Evolutionary conservation across 2,329 filamentous ascomycete genomes (phyloP), one percentile per base, ranked within the genome.

Genomic region (Fusarium bactridioides): DNA sequence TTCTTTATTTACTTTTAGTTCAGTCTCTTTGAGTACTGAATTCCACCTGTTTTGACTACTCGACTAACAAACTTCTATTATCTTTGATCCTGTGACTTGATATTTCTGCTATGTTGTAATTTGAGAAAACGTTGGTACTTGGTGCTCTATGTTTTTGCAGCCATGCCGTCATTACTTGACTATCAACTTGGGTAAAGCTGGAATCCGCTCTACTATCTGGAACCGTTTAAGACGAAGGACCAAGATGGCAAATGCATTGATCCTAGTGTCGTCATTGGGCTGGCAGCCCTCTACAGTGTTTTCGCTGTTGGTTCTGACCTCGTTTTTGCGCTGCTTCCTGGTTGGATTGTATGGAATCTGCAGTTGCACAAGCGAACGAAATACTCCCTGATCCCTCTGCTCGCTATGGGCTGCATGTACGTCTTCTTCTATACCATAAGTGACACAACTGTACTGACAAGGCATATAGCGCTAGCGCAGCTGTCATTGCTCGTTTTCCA

Each of bases 341-440:
- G 86, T 3, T 84, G 85, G 62, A 82, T 91, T 9, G 81, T 90
- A 1, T 86, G 83, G 81, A 82, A 84, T 18, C 72, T 90, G 21
- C 83, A 89, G 51, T 86, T 90, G 79, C 83, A 83, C 41, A 73
- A 70, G 5, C 82, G 80, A 50, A 85, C 85, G 0, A 90, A 89
- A 73, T 44, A 82, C 6, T 81, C 86, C 0, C 77, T 90, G 31
- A 84, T 84, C 4, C 82, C 82, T 9, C 83, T 90, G 43, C 79
- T 91, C 37, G 84, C 84, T 7, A 82, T 90, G 79, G 90, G 87
- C 21, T 87, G 88, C 65, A 73, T 84, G 83, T 79, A 78, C 63
- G 78, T 57, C 19, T 10, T 15, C 13, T 33, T 33, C 31, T 9
- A 33, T 33, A 33, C 31, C 31, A 33, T 13, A 15, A 33, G 31